Evolutionary conservation across 2,329 filamentous ascomycete species (phyloP).

Genomic region (Tolypocladium nubicola): DNA sequence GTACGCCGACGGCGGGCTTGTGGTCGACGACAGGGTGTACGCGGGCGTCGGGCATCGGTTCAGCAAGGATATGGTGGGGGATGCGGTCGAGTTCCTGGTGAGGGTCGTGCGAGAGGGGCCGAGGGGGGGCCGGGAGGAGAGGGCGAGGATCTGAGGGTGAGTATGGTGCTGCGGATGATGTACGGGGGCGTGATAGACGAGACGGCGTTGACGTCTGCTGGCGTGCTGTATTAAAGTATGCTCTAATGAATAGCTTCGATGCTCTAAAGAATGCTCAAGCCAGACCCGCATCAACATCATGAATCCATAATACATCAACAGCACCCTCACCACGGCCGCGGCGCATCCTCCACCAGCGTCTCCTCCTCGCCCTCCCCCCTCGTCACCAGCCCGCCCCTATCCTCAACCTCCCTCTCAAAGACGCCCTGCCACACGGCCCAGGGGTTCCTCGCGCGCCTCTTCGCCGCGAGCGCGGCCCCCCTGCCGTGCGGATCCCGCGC

Average conservation of each 20-base stretch:
- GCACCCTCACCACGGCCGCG: slow-evolving; percentile 24
- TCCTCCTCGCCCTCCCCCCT: slow-evolving; percentile 22
- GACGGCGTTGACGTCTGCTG: not conserved
- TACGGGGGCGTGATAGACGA: not conserved
- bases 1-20: slow-evolving; percentile 45
- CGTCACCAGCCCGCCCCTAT: slow-evolving; percentile 26
- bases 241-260: not conserved
- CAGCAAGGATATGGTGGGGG: slow-evolving; percentile 53
- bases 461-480: slow-evolving; percentile 31
- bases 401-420: slow-evolving; percentile 26
- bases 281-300: not conserved
- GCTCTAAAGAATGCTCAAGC: not conserved
- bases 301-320: not conserved
- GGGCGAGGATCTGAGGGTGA: slow-evolving; percentile 12
- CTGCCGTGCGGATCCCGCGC: slow-evolving; percentile 40
- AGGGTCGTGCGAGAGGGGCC: slow-evolving; percentile 28
- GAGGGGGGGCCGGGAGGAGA: slow-evolving; percentile 14
- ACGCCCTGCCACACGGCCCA: slow-evolving; percentile 34
- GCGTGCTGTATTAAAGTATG: not conserved
- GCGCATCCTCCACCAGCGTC: slow-evolving; percentile 25
- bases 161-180: no score
- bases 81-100: slow-evolving; percentile 54
- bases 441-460: slow-evolving; percentile 38
- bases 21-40: slow-evolving; percentile 57
- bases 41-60: slow-evolving; percentile 61